A percentile compares a stretch with the other conserved stretches of the same genome.
Conservation (phyloP, 108 stramenopile genomes). For the Tribonema minus region DNA sequence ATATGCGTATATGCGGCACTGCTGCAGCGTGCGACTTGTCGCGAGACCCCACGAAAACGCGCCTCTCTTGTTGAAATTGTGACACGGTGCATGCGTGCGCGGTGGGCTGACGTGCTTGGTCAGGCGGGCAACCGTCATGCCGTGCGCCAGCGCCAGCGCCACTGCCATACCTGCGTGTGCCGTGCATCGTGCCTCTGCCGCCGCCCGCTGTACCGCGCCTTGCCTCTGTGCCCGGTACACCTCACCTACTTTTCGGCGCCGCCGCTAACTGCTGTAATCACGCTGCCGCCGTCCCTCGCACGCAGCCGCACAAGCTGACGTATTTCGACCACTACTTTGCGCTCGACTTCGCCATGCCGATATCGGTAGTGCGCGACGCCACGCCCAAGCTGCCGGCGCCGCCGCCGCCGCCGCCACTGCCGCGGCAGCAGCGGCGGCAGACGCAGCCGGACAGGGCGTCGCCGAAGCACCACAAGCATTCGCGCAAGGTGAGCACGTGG, state of each 20-base stretch:
- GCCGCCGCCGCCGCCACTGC: neutral
- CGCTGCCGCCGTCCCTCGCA: neutral
- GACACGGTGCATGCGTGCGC: no score
- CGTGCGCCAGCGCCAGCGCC: no score
- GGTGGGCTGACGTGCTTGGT: no score
- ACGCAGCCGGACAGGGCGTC: neutral
- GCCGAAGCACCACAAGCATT: neutral
- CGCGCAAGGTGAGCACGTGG: neutral
- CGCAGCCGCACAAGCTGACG: conserved; percentile 36
- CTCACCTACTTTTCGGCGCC: no score
- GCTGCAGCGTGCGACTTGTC: neutral
- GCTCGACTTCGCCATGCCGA: conserved; percentile 31
- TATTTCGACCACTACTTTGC: conserved; percentile 36
- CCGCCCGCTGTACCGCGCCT: no score
- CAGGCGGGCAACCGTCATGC: no score
- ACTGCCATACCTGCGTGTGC: no score
- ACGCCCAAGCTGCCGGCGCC: neutral
- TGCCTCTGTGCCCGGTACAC: no score
- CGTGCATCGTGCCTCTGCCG: no score
- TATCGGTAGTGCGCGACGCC: conserved; percentile 6
- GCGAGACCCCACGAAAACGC: neutral
- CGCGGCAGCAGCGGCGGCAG: neutral
- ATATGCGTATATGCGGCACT: no score
- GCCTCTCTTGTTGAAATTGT: neutral
- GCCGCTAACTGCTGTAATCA: neutral